These are phyloP conservation scores for Exophiala xenobiotica DNA, from an alignment of 2,329 filamentous ascomycete genomes.

Conservation along the genomic window DNA sequence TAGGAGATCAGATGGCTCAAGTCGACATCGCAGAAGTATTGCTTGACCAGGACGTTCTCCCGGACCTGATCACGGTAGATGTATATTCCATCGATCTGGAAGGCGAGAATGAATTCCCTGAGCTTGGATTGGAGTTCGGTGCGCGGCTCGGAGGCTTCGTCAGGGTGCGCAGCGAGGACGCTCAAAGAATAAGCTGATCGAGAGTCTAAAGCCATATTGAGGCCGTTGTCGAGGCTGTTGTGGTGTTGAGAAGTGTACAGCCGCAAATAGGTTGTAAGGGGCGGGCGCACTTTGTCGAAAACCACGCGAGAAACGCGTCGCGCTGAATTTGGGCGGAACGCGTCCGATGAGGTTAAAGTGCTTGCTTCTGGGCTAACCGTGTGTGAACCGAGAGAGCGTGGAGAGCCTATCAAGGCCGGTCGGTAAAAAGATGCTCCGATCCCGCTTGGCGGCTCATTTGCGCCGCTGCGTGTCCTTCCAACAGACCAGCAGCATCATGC, in stretches of 20 bases:
- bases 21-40: constrained; percentile 94
- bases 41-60: constrained; percentile 90
- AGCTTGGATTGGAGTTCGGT: constrained; percentile 74
- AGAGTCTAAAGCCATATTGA: constrained; percentile 64
- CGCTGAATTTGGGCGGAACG: no score
- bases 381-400: no score
- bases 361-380: no score
- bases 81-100: constrained; percentile 90
- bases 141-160: constrained; percentile 66
- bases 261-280: not conserved
- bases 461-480: no score
- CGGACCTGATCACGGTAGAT: constrained; percentile 96
- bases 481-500: no score
- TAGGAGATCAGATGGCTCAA: constrained; percentile 94
- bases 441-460: no score
- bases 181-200: constrained; percentile 83
- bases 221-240: not conserved
- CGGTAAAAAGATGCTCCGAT: not conserved
- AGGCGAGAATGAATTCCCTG: constrained; percentile 88
- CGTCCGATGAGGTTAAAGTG: no score
- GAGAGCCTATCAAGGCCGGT: not conserved
- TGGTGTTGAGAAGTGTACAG: not conserved
- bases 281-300: no score
- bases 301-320: not conserved
- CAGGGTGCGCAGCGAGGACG: constrained; percentile 69